A percentile compares a stretch with the other conserved stretches of the same genome.
Conservation (phyloP, 176 grass and related monocot genomes). For the Lolium perenne region DNA sequence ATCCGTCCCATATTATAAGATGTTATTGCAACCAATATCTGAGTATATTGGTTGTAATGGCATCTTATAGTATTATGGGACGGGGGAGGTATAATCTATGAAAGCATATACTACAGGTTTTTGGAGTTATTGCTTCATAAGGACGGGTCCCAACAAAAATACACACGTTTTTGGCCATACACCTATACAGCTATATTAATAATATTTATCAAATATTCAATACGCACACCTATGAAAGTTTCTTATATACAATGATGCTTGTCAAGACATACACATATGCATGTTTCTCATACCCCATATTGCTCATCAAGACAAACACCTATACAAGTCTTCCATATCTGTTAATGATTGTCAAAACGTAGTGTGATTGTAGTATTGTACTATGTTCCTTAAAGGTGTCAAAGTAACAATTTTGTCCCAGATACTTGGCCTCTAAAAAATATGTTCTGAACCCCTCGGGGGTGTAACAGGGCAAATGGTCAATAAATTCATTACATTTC, state of each 20-base stretch:
- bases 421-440: not conserved
- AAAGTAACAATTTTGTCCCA: not conserved
- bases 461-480: not conserved
- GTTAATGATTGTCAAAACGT: not conserved
- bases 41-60: too few species aligned
- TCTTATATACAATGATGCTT: not conserved
- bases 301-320: not conserved
- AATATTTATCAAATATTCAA: not conserved
- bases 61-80: too few species aligned
- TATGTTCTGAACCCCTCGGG: not conserved
- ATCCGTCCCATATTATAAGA: too few species aligned
- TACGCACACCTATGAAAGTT: not conserved
- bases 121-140: slow-evolving; percentile 12
- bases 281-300: not conserved
- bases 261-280: not conserved
- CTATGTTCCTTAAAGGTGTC: slow-evolving; percentile 13
- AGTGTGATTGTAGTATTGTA: slow-evolving; percentile 4
- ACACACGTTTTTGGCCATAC: not conserved
- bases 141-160: not conserved
- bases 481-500: not conserved
- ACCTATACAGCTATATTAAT: not conserved
- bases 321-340: not conserved
- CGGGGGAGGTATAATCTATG: not conserved
- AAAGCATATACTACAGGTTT: not conserved
- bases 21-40: too few species aligned